These are phyloP conservation scores for Jimgerdemannia lactiflua DNA, from an alignment of 192 early-diverging fungal genomes.

Conservation along the genomic window DNA sequence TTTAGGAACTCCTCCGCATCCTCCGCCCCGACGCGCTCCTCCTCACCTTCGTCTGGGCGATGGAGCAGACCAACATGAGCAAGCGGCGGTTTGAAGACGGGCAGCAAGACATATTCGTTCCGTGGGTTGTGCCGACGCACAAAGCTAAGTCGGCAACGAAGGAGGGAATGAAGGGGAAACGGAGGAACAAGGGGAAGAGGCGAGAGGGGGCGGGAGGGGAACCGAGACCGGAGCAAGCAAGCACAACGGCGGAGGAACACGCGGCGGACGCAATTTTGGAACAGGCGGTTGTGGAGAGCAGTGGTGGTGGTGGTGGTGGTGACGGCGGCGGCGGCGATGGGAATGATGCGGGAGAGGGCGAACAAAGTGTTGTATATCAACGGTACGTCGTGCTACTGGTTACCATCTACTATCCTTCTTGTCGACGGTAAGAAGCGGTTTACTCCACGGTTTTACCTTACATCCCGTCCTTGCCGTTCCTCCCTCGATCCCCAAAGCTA, in stretches of 20 bases:
- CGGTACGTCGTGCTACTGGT: not conserved
- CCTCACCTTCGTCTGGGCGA: slow-evolving; percentile 94
- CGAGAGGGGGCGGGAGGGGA: slow-evolving; percentile 32
- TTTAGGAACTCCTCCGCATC: slow-evolving; percentile 74
- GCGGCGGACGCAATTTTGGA: too few relatives aligned
- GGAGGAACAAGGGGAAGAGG: slow-evolving; percentile 21
- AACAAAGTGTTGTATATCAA: not conserved
- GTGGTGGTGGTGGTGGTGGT: too few relatives aligned
- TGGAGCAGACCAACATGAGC: slow-evolving; percentile 77
- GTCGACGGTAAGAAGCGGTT: slow-evolving; percentile 13
- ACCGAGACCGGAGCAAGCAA: slow-evolving; percentile 40
- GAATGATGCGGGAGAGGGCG: not conserved
- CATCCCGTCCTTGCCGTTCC: slow-evolving; percentile 13
- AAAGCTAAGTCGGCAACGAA: not conserved
- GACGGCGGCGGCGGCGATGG: too few relatives aligned
- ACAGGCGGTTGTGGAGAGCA: too few relatives aligned
- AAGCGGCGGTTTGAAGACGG: slow-evolving; percentile 76
- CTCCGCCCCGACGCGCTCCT: slow-evolving; percentile 63
- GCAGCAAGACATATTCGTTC: slow-evolving; percentile 91
- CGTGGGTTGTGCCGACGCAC: slow-evolving; percentile 74
- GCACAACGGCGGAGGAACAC: not conserved
- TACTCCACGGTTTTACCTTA: slow-evolving; percentile 3
- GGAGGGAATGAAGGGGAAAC: slow-evolving; percentile 11
- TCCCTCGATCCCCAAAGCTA: slow-evolving; percentile 48
- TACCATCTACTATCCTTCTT: slow-evolving; percentile 1